phyloP scores from a whole-genome alignment of 2,329 filamentous ascomycete species.

The Chaetomium olivaceum region DNA sequence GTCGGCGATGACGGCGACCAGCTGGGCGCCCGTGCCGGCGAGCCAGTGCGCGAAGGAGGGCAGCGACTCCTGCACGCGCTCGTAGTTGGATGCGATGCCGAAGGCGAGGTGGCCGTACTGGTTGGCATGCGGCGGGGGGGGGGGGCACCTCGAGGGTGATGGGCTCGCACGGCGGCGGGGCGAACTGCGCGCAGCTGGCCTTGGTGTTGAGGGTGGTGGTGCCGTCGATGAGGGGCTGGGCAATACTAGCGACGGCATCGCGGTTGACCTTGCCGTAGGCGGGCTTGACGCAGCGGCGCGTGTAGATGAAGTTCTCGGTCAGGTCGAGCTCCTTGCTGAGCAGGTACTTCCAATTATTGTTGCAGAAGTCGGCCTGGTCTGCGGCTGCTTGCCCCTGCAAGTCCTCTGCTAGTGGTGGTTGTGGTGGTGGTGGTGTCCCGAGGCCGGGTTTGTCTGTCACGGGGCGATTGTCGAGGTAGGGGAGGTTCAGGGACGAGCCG shows the following conservation, averaged over 20 bases:
- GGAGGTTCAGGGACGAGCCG: conserved; percentile 6
- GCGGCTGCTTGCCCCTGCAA: not conserved
- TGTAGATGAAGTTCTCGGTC: conserved; percentile 47
- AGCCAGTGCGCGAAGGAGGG: conserved; percentile 59
- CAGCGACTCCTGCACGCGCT: conserved; percentile 52
- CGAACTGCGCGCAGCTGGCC: conserved; percentile 33
- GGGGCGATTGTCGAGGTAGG: not conserved
- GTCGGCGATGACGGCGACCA: conserved; percentile 55
- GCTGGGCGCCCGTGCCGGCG: conserved; percentile 49
- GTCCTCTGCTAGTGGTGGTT: not conserved
- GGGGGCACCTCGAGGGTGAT: conserved; percentile 50
- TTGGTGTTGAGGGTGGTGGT: conserved; percentile 38
- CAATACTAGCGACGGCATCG: conserved; percentile 41
- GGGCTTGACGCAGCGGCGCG: conserved; percentile 48
- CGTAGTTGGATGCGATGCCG: conserved; percentile 56
- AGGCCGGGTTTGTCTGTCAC: not conserved
- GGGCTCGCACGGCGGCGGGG: conserved; percentile 43
- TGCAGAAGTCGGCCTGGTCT: not conserved
- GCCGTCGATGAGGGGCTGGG: conserved; percentile 41
- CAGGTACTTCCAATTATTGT: conserved; percentile 27
- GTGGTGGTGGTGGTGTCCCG: not conserved
- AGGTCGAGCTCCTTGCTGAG: conserved; percentile 37
- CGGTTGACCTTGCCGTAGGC: conserved; percentile 40
- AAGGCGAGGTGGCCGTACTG: conserved; percentile 57
- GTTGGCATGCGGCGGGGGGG: conserved; percentile 43